Evolutionary conservation across 768 basidiomycete species (phyloP).

Genomic region (Termitomyces eurrhizus): DNA sequence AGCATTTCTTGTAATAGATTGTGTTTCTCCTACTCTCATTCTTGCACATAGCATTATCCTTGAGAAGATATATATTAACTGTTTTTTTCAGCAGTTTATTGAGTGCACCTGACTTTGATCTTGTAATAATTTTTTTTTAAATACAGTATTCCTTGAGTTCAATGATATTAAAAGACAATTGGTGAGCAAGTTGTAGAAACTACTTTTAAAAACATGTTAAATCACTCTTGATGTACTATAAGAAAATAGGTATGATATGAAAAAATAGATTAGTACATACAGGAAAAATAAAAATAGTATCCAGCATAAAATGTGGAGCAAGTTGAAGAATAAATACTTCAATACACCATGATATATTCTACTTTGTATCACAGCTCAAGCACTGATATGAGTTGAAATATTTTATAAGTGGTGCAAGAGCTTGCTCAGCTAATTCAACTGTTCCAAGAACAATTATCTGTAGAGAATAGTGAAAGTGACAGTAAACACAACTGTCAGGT

Average conservation of each 20-base stretch:
- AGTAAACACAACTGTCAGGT: no score
- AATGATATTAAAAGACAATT: slow-evolving; percentile 2
- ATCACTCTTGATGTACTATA: slow-evolving; percentile 5
- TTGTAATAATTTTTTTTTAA: not conserved
- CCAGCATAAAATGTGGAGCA: not conserved
- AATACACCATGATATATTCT: not conserved
- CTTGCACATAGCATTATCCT: not conserved
- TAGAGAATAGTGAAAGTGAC: no score
- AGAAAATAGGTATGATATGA: no score
- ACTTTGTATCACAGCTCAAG: not conserved
- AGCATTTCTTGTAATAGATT: not conserved
- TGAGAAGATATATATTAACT: not conserved
- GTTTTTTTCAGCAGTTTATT: not conserved
- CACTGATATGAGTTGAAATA: no score
- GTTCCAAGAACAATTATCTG: no score
- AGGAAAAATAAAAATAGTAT: not conserved
- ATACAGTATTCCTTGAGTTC: slow-evolving; percentile 9
- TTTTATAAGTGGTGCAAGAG: no score
- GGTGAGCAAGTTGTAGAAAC: not conserved
- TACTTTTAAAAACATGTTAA: slow-evolving; percentile 3
- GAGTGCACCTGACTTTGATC: not conserved
- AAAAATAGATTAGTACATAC: no score
- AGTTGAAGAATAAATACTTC: not conserved
- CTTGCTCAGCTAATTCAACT: no score
- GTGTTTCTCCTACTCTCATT: not conserved